Base-by-base conservation (phyloP, 1,139 yeast species). In the Hemisphaericaspora xylanilytica region DNA sequence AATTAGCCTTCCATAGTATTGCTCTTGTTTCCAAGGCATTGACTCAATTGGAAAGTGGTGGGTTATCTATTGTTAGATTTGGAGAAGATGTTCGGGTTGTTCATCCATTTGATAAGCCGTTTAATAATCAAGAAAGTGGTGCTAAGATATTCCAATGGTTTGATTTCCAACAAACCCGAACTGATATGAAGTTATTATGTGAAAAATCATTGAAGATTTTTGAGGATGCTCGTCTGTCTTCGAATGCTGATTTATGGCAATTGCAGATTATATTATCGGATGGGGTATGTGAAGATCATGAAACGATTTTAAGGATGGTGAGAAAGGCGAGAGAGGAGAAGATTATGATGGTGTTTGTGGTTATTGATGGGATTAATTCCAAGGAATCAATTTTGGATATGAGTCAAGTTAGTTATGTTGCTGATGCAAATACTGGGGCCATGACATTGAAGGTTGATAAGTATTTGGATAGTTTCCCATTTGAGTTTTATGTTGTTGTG, bases 261-360 rank as follows among this genome's bases (percentile, higher is more conserved):
- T 71, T 94, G 48, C 88, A 94, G 59, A 88, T 94, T 44, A 85
- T 94, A 46, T 75, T 94, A 32, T 87, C 96, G 3, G 98, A 92
- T 67, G 98, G 98, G 64, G 88, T 92, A 35, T 90, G 97, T 61
- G 98, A 92, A 60, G 94, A 88, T 58, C 98, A 92, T 60, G 92
- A 78, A 21, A 79, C 85, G 0, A 73, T 92, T 37, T 80, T 84
- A 50, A 73, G 92, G 45, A 70, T 90, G 53, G 97, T 92, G 6
- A 82, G 98, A 56, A 80, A 78, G 49, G 98, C 98, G 2, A 77
- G 95, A 53, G 97, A 92, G 51, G 87, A 88, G 51, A 84, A 83
- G 55, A 85, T 94, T 49, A 90, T 94, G 97, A 71, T 92, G 53
- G 97, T 94, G 35, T 94, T 94, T 67, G 96, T 94, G 21, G 78